Evolutionary conservation across 371 early-diverging fungal species (phyloP), one percentile per base, ranked within the genome.

Genomic region (Apophysomyces variabilis): DNA sequence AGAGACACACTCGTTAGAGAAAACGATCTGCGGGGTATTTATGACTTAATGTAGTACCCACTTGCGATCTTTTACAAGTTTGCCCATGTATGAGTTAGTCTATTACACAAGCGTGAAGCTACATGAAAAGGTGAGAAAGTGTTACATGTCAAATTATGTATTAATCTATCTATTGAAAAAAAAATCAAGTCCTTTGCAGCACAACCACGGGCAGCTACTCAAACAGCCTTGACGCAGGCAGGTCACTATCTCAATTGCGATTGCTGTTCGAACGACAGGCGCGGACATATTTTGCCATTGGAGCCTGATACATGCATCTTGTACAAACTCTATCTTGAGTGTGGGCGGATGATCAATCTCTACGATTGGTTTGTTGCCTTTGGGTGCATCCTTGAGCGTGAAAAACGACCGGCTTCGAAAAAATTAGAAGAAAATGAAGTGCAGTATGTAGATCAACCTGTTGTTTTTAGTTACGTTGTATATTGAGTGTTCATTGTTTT

Each of bases 281-380:
- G 68, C 13, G 71, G 64, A 9, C 68, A 69, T 26, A 79, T 82
- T 18, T 72, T 85, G 38, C 79, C 88, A 1, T 82, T 87, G n/a
- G 86, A 91, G 66, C 86, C 89, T 43, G 98, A 97, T 76, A 89
- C 92, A 0, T 88, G 90, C 73, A 91, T 96, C 39, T 72, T 91
- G 5, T 97, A 97, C 74, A 86, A 90, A 58, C 82, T 97, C 14
- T 93, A 96, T 73, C 82, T 92, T 11, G 97, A 97, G 69, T 94
- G 94, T 70, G 96, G 96, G 3, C 85, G 92, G 63, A 73, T 97
- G 84, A 94, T 97, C 76, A 97, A 97, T 73, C 73, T 97, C 58
- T 93, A 90, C 65, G 98, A 97, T 74, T 93, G 93, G 94, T 94
- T 90, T 69, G 80, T 87, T 43, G 90, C 95, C 0, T 97, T 96